Base-by-base conservation (phyloP, 2,329 filamentous ascomycete species). In the Byssothecium circinans region DNA sequence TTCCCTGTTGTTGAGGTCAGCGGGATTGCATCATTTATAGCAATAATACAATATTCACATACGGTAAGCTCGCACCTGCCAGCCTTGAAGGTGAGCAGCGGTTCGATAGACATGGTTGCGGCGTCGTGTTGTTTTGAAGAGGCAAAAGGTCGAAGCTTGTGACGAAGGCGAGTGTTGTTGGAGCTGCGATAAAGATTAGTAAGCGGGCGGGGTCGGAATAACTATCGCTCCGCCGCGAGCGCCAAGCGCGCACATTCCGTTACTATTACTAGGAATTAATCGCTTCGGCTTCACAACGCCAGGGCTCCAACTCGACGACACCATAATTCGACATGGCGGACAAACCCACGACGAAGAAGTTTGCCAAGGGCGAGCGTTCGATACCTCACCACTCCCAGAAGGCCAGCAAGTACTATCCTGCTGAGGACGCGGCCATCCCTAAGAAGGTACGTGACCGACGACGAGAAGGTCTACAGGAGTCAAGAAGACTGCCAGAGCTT, bases 351-450 rank as follows among this genome's bases (percentile, higher is more conserved):
- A 89, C 86, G 74, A 95, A 96, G 89, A 92, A 88, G 84, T 96
- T 96, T 84, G 91, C 91, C 82, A 94, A 94, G 85, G 89, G 89
- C 80, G 88, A 89, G 81, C 87, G 92, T 82, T 84, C 87, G 78
- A 87, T 96, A 78, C 91, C 89, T 77, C 85, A 88, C 78, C 78
- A 82, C 78, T 82, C 83, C 74, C 85, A 96, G 79, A 95, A 95
- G 89, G 92, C 92, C 72, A 86, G 89, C 84, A 97, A 96, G 83
- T 99, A 92, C 90, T 99, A 99, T 82, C 89, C 91, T 77, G 89
- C 90, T 75, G 88, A 95, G 78, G 92, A 96, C 79, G 88, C 92
- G 74, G 75, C 83, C 75, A 81, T 87, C 79, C 84, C 85, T 72
- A 95, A 91, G 86, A 92, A 95, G 89, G 94, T 99, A 85, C 84